These are phyloP conservation scores for Sclerotinia borealis DNA, from an alignment of 2,329 filamentous ascomycete species.

Conservation along the genomic window DNA sequence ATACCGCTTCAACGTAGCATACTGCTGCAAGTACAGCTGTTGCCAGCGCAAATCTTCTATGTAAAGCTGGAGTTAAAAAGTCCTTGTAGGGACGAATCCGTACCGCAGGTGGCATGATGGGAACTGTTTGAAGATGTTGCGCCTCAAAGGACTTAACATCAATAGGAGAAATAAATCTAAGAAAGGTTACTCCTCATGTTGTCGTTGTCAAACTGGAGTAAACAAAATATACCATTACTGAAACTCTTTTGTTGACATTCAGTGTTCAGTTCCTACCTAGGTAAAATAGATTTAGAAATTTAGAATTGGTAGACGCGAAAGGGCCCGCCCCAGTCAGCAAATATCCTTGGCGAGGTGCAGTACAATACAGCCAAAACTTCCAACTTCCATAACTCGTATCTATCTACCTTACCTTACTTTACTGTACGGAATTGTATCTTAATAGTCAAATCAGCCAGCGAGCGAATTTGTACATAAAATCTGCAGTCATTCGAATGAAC, in stretches of 20 bases:
- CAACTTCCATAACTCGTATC: slow-evolving; percentile 13
- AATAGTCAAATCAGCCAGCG: slow-evolving; percentile 15
- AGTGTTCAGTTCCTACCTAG: no score
- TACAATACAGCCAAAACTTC: slow-evolving; percentile 20
- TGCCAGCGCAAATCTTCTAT: slow-evolving; percentile 78
- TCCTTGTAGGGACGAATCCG: slow-evolving; percentile 47
- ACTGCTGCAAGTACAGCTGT: slow-evolving; percentile 62
- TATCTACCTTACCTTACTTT: neutral
- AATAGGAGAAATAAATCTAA: slow-evolving; percentile 5
- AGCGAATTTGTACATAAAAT: neutral
- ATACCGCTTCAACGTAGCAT: slow-evolving; percentile 67
- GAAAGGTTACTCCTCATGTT: slow-evolving; percentile 18
- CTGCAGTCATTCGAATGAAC: neutral
- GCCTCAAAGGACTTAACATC: neutral
- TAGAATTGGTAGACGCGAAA: slow-evolving; percentile 6
- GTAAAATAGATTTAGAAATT: slow-evolving; percentile 24
- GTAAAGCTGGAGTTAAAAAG: slow-evolving; percentile 82
- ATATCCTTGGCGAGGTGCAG: neutral
- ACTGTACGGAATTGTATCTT: neutral
- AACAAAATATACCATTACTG: neutral
- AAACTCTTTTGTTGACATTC: slow-evolving; percentile 24
- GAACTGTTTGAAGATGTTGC: neutral
- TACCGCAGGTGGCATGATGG: slow-evolving; percentile 30
- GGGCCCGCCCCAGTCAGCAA: slow-evolving; percentile 1
- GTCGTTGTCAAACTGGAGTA: slow-evolving; percentile 18